Evolutionary conservation across 768 basidiomycete species (phyloP).

Genomic region (Mycena rebaudengoi): DNA sequence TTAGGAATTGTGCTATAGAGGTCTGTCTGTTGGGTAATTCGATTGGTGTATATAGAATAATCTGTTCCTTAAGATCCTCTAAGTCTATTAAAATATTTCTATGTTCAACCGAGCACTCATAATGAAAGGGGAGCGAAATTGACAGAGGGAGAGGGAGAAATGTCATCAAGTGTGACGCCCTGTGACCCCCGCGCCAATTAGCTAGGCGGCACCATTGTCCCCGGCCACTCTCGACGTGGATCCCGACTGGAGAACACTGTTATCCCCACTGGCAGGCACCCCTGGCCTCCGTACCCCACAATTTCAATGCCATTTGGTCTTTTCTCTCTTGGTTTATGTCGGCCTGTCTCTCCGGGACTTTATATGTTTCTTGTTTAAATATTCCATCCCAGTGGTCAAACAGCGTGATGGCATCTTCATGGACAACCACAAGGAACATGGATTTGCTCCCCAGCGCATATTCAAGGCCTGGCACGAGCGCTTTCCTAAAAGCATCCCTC

Average conservation of each 20-base stretch:
- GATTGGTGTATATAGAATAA: neutral
- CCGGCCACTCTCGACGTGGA: neutral
- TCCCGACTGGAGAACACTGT: neutral
- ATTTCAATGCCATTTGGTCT: too few species aligned
- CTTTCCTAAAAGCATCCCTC: neutral
- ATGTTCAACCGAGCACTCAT: too few species aligned
- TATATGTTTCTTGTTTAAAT: neutral
- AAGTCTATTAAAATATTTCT: neutral
- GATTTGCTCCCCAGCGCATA: neutral
- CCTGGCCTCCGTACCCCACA: too few species aligned
- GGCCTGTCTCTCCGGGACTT: too few species aligned
- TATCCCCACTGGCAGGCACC: too few species aligned
- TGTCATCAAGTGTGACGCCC: neutral
- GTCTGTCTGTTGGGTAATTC: neutral
- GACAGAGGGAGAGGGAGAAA: neutral
- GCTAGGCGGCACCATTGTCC: neutral
- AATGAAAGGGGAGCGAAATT: neutral
- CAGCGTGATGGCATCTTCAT: neutral
- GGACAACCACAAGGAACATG: neutral
- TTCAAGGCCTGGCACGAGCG: conserved; percentile 2
- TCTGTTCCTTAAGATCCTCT: neutral
- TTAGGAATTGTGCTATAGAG: neutral
- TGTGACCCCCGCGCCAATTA: neutral
- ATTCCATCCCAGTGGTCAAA: neutral
- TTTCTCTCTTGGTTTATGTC: too few species aligned